Conservation (phyloP, 805 yeast species). For the Metschnikowia santaceciliae region DNA sequence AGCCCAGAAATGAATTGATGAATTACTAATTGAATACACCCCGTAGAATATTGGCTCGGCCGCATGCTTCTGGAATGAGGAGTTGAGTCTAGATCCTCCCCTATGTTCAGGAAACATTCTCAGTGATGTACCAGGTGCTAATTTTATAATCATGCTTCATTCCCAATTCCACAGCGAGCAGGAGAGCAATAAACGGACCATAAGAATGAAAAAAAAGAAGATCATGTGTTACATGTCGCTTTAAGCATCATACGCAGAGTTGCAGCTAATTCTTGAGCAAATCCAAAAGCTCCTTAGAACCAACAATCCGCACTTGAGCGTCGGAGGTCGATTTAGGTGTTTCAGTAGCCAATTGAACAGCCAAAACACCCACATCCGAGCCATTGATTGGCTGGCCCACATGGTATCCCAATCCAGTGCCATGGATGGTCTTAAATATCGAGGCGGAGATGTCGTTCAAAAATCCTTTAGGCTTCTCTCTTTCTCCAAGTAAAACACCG, state of each 20-base stretch:
- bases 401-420: constrained; percentile 14
- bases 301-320: constrained; percentile 23
- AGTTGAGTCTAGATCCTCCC: background rate
- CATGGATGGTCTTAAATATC: constrained; percentile 26
- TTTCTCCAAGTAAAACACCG: constrained; percentile 65
- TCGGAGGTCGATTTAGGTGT: constrained; percentile 13
- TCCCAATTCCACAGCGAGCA: background rate
- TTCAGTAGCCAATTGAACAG: constrained; percentile 36
- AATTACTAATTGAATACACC: background rate
- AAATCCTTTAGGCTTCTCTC: constrained; percentile 31
- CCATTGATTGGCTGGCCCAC: constrained; percentile 47
- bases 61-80: too few species aligned
- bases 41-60: background rate
- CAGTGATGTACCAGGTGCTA: background rate
- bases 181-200: background rate
- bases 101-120: background rate
- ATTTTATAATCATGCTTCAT: background rate
- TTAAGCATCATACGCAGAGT: background rate
- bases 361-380: constrained; percentile 62
- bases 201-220: background rate
- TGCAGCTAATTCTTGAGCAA: background rate
- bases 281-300: constrained; percentile 18
- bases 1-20: constrained; percentile 1
- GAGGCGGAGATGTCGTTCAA: constrained; percentile 26
- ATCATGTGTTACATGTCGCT: background rate